Evolutionary conservation across 2,329 filamentous ascomycete species (phyloP).

Genomic region (Colletotrichum sp.): DNA sequence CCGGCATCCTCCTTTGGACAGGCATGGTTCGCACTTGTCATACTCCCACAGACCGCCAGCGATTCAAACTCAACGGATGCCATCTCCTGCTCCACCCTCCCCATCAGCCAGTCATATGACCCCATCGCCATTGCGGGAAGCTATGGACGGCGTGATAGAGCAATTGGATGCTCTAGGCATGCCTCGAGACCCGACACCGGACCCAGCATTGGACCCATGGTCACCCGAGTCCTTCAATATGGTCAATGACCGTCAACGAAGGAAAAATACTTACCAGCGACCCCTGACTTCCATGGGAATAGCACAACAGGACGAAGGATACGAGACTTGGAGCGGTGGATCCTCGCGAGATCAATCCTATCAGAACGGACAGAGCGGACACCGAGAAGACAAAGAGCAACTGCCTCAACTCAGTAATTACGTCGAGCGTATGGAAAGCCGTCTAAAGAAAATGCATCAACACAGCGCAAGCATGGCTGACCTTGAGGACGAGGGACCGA

Average conservation of each 20-base stretch:
- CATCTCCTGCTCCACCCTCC: slow-evolving; percentile 72
- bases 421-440: slow-evolving; percentile 89
- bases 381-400: slow-evolving; percentile 53
- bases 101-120: slow-evolving; percentile 73
- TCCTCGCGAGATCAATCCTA: slow-evolving; percentile 55
- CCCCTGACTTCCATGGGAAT: slow-evolving; percentile 80
- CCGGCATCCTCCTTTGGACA: slow-evolving; percentile 28
- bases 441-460: slow-evolving; percentile 74
- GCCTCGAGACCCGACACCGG: slow-evolving; percentile 58
- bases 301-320: slow-evolving; percentile 64
- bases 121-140: slow-evolving; percentile 88
- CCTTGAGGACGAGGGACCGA: slow-evolving; percentile 57
- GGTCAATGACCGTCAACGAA: slow-evolving; percentile 46
- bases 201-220: slow-evolving; percentile 76
- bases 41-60: slow-evolving; percentile 38
- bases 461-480: slow-evolving; percentile 55
- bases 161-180: slow-evolving; percentile 87
- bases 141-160: slow-evolving; percentile 98
- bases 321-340: slow-evolving; percentile 62
- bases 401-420: slow-evolving; percentile 83
- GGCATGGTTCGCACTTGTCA: slow-evolving; percentile 44
- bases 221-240: slow-evolving; percentile 85
- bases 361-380: slow-evolving; percentile 42
- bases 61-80: slow-evolving; percentile 60
- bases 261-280: slow-evolving; percentile 41